Conservation (phyloP, 2,329 filamentous ascomycete species). For the Zymoseptoria ardabiliae region DNA sequence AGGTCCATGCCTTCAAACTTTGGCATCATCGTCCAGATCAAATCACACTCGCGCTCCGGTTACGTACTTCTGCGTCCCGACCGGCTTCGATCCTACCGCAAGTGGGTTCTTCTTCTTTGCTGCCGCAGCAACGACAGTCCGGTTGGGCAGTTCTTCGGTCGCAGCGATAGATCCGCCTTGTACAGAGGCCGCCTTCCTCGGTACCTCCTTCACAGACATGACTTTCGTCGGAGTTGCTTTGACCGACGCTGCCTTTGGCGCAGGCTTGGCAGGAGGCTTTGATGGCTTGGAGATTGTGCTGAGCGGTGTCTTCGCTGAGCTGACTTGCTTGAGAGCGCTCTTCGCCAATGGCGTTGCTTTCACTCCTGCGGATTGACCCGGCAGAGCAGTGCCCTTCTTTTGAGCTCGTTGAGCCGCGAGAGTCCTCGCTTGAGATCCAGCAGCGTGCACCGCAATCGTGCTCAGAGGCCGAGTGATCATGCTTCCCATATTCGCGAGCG, state of each 20-base stretch:
- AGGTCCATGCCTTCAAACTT: neutral
- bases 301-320: neutral
- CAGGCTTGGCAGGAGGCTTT: slow-evolving; percentile 3
- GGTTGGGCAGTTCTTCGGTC: slow-evolving; percentile 7
- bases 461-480: slow-evolving; percentile 30
- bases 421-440: slow-evolving; percentile 20
- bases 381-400: slow-evolving; percentile 20
- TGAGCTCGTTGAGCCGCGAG: slow-evolving; percentile 23
- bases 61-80: slow-evolving; percentile 25
- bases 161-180: slow-evolving; percentile 10
- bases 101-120: slow-evolving; percentile 9
- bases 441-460: slow-evolving; percentile 29
- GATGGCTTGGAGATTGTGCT: slow-evolving; percentile 2
- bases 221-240: slow-evolving; percentile 4
- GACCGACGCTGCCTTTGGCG: slow-evolving; percentile 3
- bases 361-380: slow-evolving; percentile 16
- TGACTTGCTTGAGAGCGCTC: neutral
- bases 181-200: slow-evolving; percentile 8
- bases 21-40: neutral
- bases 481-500: slow-evolving; percentile 28
- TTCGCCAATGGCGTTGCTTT: slow-evolving; percentile 2
- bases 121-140: slow-evolving; percentile 7
- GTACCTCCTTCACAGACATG: slow-evolving; percentile 5
- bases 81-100: slow-evolving; percentile 16
- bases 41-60: slow-evolving; percentile 10